Conservation (phyloP, 192 early-diverging fungal species). For the Coemansia sp. region DNA sequence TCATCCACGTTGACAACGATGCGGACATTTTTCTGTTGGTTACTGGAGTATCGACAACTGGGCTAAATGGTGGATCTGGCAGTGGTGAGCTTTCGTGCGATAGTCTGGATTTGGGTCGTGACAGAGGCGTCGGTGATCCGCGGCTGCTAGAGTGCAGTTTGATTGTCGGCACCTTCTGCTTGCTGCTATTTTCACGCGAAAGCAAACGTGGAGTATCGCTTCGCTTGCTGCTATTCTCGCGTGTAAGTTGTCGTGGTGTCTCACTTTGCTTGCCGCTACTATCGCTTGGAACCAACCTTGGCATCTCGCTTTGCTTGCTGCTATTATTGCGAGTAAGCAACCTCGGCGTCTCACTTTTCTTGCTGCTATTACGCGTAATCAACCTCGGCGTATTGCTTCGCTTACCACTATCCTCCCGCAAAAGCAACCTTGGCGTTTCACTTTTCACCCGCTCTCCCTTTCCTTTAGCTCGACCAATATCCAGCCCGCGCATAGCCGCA, state of each 20-base stretch:
- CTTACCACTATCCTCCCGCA: no score
- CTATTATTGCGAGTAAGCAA: no score
- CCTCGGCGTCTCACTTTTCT: no score
- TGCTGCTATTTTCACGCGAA: neutral
- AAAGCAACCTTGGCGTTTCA: no score
- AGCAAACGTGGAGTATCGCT: neutral
- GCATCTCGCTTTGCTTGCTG: no score
- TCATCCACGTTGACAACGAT: constrained; percentile 11
- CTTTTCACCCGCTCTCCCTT: no score
- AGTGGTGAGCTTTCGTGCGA: neutral
- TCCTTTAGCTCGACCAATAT: neutral
- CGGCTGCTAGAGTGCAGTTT: neutral
- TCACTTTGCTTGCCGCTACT: no score
- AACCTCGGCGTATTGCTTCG: no score
- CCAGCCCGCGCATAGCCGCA: neutral
- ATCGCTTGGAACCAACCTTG: no score
- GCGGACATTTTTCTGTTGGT: constrained; percentile 8
- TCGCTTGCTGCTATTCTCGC: neutral
- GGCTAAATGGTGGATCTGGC: neutral
- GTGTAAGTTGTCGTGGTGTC: no score
- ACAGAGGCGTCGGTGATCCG: neutral
- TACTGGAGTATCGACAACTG: neutral
- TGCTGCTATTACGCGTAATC: no score
- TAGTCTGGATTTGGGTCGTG: neutral
- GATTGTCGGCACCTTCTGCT: neutral